Percentiles rank a stretch among this genome's conserved stretches.
Evolutionary conservation across 148 eudicot genomes (phyloP).

Genomic region (Rhododendron henanense): DNA sequence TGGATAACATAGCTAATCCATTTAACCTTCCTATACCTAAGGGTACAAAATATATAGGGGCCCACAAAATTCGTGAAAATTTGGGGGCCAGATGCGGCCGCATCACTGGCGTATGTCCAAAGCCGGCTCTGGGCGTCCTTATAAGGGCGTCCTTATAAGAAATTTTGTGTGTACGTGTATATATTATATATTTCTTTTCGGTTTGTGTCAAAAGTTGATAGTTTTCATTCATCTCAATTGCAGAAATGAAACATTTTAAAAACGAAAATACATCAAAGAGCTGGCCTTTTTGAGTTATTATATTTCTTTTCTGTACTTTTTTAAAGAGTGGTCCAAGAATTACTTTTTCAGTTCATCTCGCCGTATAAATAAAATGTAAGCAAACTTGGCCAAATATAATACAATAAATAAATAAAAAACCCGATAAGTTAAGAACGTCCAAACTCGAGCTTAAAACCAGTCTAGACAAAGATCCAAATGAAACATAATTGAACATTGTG

Average conservation of each 20-base stretch:
- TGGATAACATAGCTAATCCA: too few relatives aligned
- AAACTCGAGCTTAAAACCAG: neutral
- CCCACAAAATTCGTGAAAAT: too few relatives aligned
- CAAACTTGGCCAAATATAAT: neutral
- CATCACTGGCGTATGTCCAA: too few relatives aligned
- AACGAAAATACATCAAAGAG: neutral
- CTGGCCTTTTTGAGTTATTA: neutral
- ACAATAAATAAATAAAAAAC: neutral
- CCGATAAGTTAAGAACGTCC: neutral
- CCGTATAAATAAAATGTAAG: neutral
- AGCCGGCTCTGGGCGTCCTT: too few relatives aligned
- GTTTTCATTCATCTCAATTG: neutral
- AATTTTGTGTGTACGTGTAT: too few relatives aligned
- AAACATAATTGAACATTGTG: neutral
- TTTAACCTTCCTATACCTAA: too few relatives aligned
- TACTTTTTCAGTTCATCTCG: neutral
- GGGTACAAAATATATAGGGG: too few relatives aligned
- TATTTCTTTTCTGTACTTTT: too few relatives aligned
- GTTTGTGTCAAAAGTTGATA: neutral
- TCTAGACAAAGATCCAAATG: neutral
- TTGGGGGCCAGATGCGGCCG: too few relatives aligned
- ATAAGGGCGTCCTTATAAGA: too few relatives aligned
- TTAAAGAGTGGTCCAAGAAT: neutral
- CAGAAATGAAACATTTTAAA: neutral
- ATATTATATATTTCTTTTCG: neutral